A percentile compares a stretch with the other conserved stretches of the same genome.
phyloP scores from a whole-genome alignment of 805 yeast genomes.

The Teunomyces pallodes region DNA sequence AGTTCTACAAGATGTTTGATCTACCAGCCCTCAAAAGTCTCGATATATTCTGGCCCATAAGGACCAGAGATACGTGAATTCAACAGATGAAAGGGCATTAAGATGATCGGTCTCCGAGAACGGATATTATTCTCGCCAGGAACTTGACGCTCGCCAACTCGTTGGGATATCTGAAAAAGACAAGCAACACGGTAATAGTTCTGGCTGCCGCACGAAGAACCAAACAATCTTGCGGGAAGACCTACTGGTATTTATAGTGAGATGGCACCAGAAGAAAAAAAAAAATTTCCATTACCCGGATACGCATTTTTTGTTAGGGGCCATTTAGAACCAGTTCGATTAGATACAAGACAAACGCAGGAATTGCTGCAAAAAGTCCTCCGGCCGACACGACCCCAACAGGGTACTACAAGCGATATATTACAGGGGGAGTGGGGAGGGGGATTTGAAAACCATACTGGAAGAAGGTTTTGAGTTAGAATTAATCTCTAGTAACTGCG shows the following conservation, averaged over 20 bases:
- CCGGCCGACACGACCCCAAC: neutral
- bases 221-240: slow-evolving; percentile 9
- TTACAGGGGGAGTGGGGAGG: too few relatives aligned
- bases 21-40: slow-evolving; percentile 46
- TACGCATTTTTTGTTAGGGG: neutral
- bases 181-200: slow-evolving; percentile 53
- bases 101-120: slow-evolving; percentile 37
- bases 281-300: slow-evolving; percentile 12
- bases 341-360: neutral
- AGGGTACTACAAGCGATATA: too few relatives aligned
- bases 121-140: slow-evolving; percentile 46
- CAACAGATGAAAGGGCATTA: slow-evolving; percentile 41
- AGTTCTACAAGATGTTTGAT: slow-evolving; percentile 26
- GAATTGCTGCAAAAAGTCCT: slow-evolving; percentile 1
- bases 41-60: slow-evolving; percentile 9
- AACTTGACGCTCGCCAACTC: slow-evolving; percentile 52
- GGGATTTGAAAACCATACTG: too few relatives aligned
- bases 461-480: too few relatives aligned
- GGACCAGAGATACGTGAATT: slow-evolving; percentile 16
- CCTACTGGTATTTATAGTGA: neutral
- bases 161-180: slow-evolving; percentile 45
- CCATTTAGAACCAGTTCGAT: neutral
- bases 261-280: neutral
- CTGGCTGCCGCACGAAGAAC: slow-evolving; percentile 51
- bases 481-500: too few relatives aligned